Evolutionary conservation across 2,329 filamentous ascomycete species (phyloP), one percentile per base, ranked within the genome.

Genomic region (Exophiala calicioides): DNA sequence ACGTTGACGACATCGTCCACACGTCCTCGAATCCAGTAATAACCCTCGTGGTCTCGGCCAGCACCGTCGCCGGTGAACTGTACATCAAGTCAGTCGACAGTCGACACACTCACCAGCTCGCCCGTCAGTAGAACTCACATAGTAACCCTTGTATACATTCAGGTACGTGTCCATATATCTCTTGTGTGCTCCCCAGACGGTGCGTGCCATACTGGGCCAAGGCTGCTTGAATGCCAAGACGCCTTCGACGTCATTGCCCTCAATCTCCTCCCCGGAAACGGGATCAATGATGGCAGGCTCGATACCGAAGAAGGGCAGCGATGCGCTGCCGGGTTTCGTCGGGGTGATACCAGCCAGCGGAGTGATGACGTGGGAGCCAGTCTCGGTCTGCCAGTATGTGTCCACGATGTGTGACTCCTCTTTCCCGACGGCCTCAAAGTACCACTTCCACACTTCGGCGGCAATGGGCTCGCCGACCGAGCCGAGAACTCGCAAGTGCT

Each of bases 331-430:
- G 15, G 93, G 93, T 76, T 98, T 98, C 18, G 93, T 97, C 18
- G 93, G 90, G 1, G 91, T 97, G 26, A 97, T 80, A 65, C 93
- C 93, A 38, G 86, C 90, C 49, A 98, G 77, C 13, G 93, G 93
- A 4, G 90, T 88, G 67, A 98, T 97, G 62, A 95, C 90, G 70
- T 98, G 84, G 55, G 88, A 97, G 46, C 93, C 93, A 2, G 93
- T 98, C 76, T 98, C 93, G 42, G 93, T 98, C 81, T 98, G 93
- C 93, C 93, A 98, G 80, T 98, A 98, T 43, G 93, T 98, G 68
- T 98, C 93, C 44, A 96, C 85, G 68, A 98, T 78, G 65, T 98
- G 93, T 37, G 88, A 86, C 69, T 95, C 85, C 70, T 91, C 85
- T 78, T 90, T 94, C 64, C 93, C 93, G 42, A 98, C 90, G 59